Evolutionary conservation across 768 basidiomycete genomes (phyloP).

Genomic region (Suillus ampliporus): DNA sequence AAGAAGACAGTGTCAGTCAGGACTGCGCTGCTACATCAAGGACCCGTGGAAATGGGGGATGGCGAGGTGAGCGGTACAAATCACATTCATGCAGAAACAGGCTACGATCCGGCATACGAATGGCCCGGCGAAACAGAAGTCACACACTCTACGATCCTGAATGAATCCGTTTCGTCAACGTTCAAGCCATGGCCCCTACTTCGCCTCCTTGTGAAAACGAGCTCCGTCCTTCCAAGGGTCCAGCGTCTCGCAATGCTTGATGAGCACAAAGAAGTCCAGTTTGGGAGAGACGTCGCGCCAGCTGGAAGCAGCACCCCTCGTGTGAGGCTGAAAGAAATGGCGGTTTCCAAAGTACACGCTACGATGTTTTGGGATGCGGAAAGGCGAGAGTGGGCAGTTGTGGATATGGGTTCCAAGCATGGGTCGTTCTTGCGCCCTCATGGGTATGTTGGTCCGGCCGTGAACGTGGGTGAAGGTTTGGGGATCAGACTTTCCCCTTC

Average conservation of each 20-base stretch:
- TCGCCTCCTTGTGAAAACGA: slow-evolving; percentile 45
- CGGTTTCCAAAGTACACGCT: slow-evolving; percentile 82
- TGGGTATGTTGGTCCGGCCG: slow-evolving; percentile 25
- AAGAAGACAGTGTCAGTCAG: background rate
- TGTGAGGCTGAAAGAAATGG: slow-evolving; percentile 82
- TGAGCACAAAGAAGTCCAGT: slow-evolving; percentile 65
- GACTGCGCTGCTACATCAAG: slow-evolving; percentile 4
- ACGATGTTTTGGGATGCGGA: slow-evolving; percentile 72
- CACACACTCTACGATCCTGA: slow-evolving; percentile 2
- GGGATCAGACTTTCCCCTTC: slow-evolving; percentile 66
- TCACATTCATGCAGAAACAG: slow-evolving; percentile 9
- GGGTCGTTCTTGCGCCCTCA: slow-evolving; percentile 67
- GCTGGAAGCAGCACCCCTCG: slow-evolving; percentile 59
- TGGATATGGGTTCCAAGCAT: slow-evolving; percentile 88
- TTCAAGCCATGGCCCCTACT: slow-evolving; percentile 25
- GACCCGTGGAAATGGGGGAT: slow-evolving; percentile 20
- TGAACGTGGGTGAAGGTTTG: slow-evolving; percentile 21
- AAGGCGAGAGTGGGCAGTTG: slow-evolving; percentile 68
- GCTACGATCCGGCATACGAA: slow-evolving; percentile 61
- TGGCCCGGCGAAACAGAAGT: slow-evolving; percentile 54
- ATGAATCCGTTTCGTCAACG: slow-evolving; percentile 30
- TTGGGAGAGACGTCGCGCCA: slow-evolving; percentile 72
- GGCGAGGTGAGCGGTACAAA: slow-evolving; percentile 15
- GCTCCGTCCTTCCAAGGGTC: slow-evolving; percentile 54
- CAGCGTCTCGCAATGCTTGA: slow-evolving; percentile 67